Conservation (phyloP, 2,329 filamentous ascomycete genomes). For the Fusarium sp. region DNA sequence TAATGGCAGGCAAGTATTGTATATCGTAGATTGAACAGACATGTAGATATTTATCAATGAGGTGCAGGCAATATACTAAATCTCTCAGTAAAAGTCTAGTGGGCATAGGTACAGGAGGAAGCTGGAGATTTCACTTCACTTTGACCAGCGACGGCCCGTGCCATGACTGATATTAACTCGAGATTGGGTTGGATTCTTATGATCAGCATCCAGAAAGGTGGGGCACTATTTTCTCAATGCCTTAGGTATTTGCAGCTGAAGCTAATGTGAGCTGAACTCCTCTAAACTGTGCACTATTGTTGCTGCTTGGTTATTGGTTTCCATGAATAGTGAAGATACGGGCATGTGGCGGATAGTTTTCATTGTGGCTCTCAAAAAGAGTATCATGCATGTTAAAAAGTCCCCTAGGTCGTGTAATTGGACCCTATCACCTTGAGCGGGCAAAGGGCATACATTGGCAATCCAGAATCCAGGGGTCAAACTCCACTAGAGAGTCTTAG, state of each 20-base stretch:
- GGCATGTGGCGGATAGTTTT: neutral
- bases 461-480: constrained; percentile 20
- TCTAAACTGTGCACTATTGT: neutral
- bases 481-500: constrained; percentile 25
- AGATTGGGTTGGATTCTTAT: neutral
- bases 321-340: neutral
- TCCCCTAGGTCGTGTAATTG: constrained; percentile 19
- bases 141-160: constrained; percentile 24
- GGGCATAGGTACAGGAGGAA: neutral
- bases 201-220: constrained; percentile 17
- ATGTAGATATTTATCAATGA: neutral
- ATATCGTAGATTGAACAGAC: neutral
- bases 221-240: neutral
- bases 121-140: neutral
- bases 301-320: neutral
- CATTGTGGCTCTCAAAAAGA: neutral
- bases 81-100: neutral
- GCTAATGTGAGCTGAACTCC: constrained; percentile 12
- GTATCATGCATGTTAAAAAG: constrained; percentile 18
- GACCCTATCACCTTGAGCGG: neutral
- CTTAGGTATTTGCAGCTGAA: constrained; percentile 6
- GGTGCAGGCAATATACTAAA: neutral
- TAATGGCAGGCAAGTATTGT: neutral
- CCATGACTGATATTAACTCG: constrained; percentile 16
- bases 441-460: constrained; percentile 8